phyloP scores from a whole-genome alignment of 2,329 filamentous ascomycete genomes.

The Plenodomus tracheiphilus region DNA sequence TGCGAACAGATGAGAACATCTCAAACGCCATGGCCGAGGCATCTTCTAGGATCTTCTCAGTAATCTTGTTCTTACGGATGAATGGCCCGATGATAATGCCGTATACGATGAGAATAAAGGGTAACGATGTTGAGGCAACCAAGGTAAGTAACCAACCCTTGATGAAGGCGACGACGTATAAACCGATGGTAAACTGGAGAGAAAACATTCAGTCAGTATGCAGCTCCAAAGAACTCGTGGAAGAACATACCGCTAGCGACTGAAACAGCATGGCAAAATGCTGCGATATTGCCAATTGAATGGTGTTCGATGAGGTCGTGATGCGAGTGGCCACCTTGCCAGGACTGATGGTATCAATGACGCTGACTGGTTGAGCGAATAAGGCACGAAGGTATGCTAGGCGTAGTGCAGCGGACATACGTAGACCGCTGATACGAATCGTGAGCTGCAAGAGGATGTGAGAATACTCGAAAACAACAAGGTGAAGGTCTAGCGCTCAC shows the following conservation, averaged over 20 bases:
- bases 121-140: conserved; percentile 52
- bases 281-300: conserved; percentile 60
- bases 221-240: not conserved
- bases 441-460: conserved; percentile 41
- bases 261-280: conserved; percentile 54
- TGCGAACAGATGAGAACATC: conserved; percentile 44
- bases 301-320: conserved; percentile 56
- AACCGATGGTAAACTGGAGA: conserved; percentile 31
- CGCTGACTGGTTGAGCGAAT: conserved; percentile 55
- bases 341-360: conserved; percentile 53
- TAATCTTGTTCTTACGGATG: conserved; percentile 38
- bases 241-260: conserved; percentile 19
- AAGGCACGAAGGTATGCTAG: conserved; percentile 55
- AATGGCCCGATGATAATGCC: conserved; percentile 34
- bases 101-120: conserved; percentile 42
- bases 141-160: conserved; percentile 58
- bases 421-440: conserved; percentile 55
- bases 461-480: not conserved
- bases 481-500: not conserved
- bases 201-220: not conserved
- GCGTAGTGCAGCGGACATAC: conserved; percentile 55
- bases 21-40: conserved; percentile 44
- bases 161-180: conserved; percentile 53
- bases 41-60: conserved; percentile 35
- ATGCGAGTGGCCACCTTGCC: conserved; percentile 57